A percentile compares a stretch with the other conserved stretches of the same genome.
phyloP scores from a whole-genome alignment of 2,329 filamentous ascomycete species.

The Aotearoamyces nothofagi region DNA sequence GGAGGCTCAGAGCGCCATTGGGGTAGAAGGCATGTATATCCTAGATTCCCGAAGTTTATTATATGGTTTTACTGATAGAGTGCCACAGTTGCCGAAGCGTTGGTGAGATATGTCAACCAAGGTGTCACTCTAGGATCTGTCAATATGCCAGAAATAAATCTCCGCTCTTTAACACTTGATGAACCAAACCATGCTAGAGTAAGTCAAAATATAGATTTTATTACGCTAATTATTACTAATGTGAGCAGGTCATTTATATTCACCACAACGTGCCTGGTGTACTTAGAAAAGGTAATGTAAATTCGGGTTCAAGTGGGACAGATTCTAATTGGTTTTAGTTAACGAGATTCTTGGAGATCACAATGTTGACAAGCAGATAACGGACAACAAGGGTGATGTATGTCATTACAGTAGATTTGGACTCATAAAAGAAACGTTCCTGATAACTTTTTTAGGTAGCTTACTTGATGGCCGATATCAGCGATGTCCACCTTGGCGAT shows the following conservation, averaged over 20 bases:
- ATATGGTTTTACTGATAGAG: conserved; percentile 3
- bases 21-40: conserved; percentile 50
- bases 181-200: conserved; percentile 79
- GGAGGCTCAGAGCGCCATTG: conserved; percentile 92
- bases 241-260: conserved; percentile 80
- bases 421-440: too few relatives aligned
- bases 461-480: conserved; percentile 96
- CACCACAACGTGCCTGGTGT: conserved; percentile 96
- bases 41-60: neutral
- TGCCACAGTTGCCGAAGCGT: conserved; percentile 57
- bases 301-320: conserved; percentile 1
- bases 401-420: conserved; percentile 14
- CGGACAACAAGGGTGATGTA: conserved; percentile 83
- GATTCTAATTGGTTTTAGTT: conserved; percentile 31
- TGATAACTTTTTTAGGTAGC: conserved; percentile 52
- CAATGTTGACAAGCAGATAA: conserved; percentile 98
- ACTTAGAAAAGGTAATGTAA: conserved; percentile 52
- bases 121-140: conserved; percentile 83
- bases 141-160: conserved; percentile 88
- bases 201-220: too few relatives aligned
- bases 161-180: conserved; percentile 80
- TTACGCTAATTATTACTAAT: too few relatives aligned
- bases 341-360: conserved; percentile 91
- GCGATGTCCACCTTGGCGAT: conserved; percentile 63
- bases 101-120: conserved; percentile 92